phyloP scores from a whole-genome alignment of 2,329 filamentous ascomycete species.

The Apiospora sp. region DNA sequence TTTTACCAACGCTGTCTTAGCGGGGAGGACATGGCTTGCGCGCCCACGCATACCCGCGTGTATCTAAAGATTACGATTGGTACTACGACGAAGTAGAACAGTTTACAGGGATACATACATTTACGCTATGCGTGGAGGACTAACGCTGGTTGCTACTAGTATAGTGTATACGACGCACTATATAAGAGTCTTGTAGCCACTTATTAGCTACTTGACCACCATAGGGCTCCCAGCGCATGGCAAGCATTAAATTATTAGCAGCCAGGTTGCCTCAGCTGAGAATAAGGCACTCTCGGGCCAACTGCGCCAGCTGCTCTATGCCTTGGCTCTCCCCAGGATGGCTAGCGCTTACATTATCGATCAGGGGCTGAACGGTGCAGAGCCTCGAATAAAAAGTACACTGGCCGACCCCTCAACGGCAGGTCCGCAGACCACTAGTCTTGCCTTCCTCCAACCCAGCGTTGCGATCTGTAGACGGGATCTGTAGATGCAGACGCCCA shows the following conservation, averaged over 20 bases:
- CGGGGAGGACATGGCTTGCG: background rate
- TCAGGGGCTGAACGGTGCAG: background rate
- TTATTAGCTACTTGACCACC: background rate
- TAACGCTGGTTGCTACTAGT: background rate
- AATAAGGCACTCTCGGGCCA: background rate
- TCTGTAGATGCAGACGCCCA: background rate
- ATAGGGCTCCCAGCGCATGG: constrained; percentile 3
- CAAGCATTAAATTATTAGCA: background rate
- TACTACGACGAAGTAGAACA: background rate
- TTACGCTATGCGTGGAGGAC: background rate
- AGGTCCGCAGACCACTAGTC: background rate
- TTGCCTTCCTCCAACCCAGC: background rate
- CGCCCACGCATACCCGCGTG: background rate
- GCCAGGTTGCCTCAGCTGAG: constrained; percentile 2
- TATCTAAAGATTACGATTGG: background rate
- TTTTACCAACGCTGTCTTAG: background rate
- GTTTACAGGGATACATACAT: background rate
- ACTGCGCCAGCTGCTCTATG: background rate
- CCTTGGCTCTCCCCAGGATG: background rate
- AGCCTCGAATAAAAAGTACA: constrained; percentile 5
- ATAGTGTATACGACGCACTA: constrained; percentile 5
- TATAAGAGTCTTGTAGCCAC: background rate
- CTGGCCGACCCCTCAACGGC: constrained; percentile 3
- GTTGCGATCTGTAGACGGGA: background rate
- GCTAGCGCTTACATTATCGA: constrained; percentile 6